Evolutionary conservation across 345 rosid genomes (phyloP).

Genomic region (Turnera subulata): DNA sequence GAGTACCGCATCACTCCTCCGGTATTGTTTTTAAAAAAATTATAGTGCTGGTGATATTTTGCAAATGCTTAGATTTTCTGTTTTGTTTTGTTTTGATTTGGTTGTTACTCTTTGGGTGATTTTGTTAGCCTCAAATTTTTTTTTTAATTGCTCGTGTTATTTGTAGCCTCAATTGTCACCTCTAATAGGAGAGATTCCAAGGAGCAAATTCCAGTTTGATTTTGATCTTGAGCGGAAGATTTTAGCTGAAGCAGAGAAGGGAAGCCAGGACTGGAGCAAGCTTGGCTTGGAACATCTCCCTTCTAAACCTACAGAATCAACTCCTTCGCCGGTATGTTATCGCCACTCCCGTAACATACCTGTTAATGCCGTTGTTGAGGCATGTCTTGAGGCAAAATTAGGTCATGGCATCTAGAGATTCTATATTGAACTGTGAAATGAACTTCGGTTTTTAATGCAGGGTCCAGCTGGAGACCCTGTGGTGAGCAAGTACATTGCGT

Average conservation of each 20-base stretch:
- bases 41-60: background rate
- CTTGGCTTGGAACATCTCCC: constrained; percentile 61
- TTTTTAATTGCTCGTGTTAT: constrained; percentile 9
- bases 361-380: background rate
- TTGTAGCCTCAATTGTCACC: constrained; percentile 69
- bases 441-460: constrained; percentile 32
- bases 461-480: constrained; percentile 53
- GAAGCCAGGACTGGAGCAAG: constrained; percentile 61
- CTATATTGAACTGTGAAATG: background rate
- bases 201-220: constrained; percentile 75
- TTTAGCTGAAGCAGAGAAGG: constrained; percentile 71
- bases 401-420: background rate
- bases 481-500: constrained; percentile 59
- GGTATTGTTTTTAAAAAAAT: constrained; percentile 31
- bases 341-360: background rate
- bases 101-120: too few relatives aligned
- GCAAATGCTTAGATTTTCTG: background rate
- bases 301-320: constrained; percentile 39
- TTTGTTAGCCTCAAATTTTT: background rate
- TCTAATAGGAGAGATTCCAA: constrained; percentile 58
- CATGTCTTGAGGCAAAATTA: background rate
- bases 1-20: constrained; percentile 83
- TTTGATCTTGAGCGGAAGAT: constrained; percentile 67
- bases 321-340: constrained; percentile 42
- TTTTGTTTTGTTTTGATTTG: background rate